phyloP scores from a whole-genome alignment of 2,329 filamentous ascomycete genomes.

The Capronia coronata region DNA sequence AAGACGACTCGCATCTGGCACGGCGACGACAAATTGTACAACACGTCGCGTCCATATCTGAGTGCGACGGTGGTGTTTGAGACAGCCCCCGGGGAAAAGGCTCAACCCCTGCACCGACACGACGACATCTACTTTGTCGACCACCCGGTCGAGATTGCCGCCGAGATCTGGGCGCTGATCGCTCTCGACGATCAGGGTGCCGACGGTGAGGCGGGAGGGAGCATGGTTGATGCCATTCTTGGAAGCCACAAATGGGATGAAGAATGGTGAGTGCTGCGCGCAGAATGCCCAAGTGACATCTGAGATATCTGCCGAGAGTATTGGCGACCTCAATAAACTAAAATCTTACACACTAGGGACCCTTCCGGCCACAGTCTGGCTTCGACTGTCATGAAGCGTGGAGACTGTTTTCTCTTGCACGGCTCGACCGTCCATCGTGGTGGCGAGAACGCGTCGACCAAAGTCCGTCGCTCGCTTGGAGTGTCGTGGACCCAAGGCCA shows the following conservation, averaged over 20 bases:
- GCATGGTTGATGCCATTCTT: neutral
- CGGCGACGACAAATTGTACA: neutral
- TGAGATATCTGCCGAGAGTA: too few species aligned
- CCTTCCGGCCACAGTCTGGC: neutral
- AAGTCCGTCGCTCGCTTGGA: neutral
- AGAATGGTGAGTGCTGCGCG: neutral
- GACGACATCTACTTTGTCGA: conserved; percentile 2
- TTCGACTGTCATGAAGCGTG: neutral
- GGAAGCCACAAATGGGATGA: neutral
- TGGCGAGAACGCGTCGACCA: neutral
- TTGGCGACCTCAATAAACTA: too few species aligned
- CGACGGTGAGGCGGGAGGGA: neutral
- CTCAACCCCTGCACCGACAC: neutral
- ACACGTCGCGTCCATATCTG: neutral
- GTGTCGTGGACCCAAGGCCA: neutral
- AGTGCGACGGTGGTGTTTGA: neutral
- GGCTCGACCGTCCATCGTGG: neutral
- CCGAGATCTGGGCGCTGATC: neutral
- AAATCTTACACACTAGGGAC: neutral
- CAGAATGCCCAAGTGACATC: too few species aligned
- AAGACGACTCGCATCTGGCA: neutral
- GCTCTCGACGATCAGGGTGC: neutral
- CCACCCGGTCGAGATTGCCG: neutral
- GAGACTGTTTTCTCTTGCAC: neutral
- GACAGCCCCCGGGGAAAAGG: neutral